Conservation (phyloP, 768 basidiomycete genomes). For the Pleurotus citrinopileatus region DNA sequence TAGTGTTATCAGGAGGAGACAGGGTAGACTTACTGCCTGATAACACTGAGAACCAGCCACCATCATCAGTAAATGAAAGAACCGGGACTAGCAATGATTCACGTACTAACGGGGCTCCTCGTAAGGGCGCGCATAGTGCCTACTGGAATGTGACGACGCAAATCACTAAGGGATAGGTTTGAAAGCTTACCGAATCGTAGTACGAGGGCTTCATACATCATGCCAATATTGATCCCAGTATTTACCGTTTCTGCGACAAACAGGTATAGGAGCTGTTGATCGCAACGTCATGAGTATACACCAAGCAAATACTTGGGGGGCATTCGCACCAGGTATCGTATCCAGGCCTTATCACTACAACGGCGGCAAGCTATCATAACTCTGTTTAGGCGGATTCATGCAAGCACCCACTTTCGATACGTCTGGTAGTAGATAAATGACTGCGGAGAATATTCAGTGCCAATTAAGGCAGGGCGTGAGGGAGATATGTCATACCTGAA, state of each 20-base stretch:
- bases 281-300: too few species aligned
- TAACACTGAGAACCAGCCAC: too few species aligned
- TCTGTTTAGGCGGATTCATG: neutral
- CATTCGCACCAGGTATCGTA: neutral
- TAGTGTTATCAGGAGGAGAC: too few species aligned
- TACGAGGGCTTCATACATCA: conserved; percentile 11
- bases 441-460: neutral
- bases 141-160: neutral
- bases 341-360: conserved; percentile 1
- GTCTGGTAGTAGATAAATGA: neutral
- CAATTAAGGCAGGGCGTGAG: neutral
- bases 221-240: conserved; percentile 8
- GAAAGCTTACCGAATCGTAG: neutral
- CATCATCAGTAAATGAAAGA: too few species aligned
- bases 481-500: neutral
- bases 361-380: neutral
- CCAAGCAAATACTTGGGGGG: neutral
- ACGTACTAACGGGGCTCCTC: neutral
- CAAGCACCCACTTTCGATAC: neutral
- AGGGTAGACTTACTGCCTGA: too few species aligned
- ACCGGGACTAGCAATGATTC: too few species aligned
- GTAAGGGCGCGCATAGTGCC: neutral
- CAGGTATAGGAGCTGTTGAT: conserved; percentile 6
- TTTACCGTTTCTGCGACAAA: conserved; percentile 12
- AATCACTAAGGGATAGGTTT: neutral